Percentiles rank a stretch among this genome's conserved stretches.
These are phyloP conservation scores for Verticillium dahliae DNA, from an alignment of 2,329 filamentous ascomycete species.

Conservation along the genomic window DNA sequence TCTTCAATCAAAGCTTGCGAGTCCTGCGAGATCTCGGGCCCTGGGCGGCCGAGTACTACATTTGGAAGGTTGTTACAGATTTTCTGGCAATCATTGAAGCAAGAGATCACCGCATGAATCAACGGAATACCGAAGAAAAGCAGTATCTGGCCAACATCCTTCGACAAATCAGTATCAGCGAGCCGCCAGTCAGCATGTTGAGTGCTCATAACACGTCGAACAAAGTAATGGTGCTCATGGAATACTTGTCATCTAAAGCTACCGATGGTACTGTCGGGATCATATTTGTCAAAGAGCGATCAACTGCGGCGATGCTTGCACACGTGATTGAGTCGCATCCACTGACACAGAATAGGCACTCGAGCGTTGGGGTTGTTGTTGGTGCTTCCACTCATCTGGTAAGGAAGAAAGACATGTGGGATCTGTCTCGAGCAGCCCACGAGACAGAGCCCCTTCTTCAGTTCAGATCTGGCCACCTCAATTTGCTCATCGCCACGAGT, in stretches of 20 bases:
- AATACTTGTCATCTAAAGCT: slow-evolving; percentile 37
- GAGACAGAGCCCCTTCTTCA: slow-evolving; percentile 29
- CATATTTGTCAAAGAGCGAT: slow-evolving; percentile 60
- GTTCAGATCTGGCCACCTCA: slow-evolving; percentile 48
- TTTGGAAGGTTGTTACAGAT: slow-evolving; percentile 39
- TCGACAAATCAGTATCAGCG: slow-evolving; percentile 21
- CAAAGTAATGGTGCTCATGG: slow-evolving; percentile 52
- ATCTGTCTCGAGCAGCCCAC: slow-evolving; percentile 20
- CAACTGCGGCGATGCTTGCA: slow-evolving; percentile 52
- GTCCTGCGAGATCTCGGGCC: slow-evolving; percentile 54
- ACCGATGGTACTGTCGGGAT: slow-evolving; percentile 45
- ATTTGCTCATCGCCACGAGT: slow-evolving; percentile 55
- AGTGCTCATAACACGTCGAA: slow-evolving; percentile 35
- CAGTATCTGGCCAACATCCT: slow-evolving; percentile 47
- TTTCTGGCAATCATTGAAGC: slow-evolving; percentile 16
- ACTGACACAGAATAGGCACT: slow-evolving; percentile 33
- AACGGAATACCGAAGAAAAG: slow-evolving; percentile 44
- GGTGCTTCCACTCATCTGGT: slow-evolving; percentile 37
- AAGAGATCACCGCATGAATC: slow-evolving; percentile 23
- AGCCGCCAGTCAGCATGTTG: slow-evolving; percentile 11
- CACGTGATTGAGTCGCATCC: slow-evolving; percentile 51
- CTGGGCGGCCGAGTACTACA: slow-evolving; percentile 65
- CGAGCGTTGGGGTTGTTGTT: slow-evolving; percentile 44
- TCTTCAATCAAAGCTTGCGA: slow-evolving; percentile 42
- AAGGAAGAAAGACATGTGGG: slow-evolving; percentile 33